Base-by-base conservation (phyloP, 306 rosid species). In the Adenanthera pavonina region DNA sequence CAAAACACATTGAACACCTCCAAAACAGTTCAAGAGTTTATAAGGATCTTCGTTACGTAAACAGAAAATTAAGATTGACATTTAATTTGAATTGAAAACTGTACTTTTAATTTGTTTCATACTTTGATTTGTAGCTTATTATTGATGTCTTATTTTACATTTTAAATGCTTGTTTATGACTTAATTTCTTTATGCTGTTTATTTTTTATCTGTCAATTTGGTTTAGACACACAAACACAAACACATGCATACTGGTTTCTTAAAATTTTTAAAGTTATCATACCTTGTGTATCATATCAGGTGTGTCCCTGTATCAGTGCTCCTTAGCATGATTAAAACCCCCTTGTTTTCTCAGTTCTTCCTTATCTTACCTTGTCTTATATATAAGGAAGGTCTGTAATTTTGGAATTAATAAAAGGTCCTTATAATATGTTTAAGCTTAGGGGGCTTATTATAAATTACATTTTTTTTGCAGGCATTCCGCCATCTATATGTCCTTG, bases 401-500 rank as follows among this genome's bases (percentile, higher is more conserved):
- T 41, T 43, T 69, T 69, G 73, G 61, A 43, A 69, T 43, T 69
- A 19, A 43, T 5, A 20, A 25, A 25, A 17, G 49, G 53, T 43
- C 53, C 53, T 5, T 19, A 2, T 43, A 43, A 41, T 43, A 43
- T 69, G 36, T 19, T 19, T 9, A 69, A 48, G 36, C 48, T 47
- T 17, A 34, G 59, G 40, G 57, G 60, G 40, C 8, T 25, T 7
- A 14, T 61, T 12, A 19, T 25, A 12, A 60, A 60, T 73, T 68
- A 66, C 69, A 51, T 74, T 74, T 44, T 43, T 59, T 25, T 74
- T 84, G n/a, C 87, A 93, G 99, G 97, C 99, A 70, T 95, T 95
- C 84, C 92, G 99, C 74, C 99, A 95, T 87, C 87, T 95, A 7
- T 95, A 93, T 61, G 94, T 95, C 71, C 99, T 93, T 84, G 97